Evolutionary conservation across 1,284 basidiomycete genomes (phyloP).

Genomic region (Ceratobasidium sp.): DNA sequence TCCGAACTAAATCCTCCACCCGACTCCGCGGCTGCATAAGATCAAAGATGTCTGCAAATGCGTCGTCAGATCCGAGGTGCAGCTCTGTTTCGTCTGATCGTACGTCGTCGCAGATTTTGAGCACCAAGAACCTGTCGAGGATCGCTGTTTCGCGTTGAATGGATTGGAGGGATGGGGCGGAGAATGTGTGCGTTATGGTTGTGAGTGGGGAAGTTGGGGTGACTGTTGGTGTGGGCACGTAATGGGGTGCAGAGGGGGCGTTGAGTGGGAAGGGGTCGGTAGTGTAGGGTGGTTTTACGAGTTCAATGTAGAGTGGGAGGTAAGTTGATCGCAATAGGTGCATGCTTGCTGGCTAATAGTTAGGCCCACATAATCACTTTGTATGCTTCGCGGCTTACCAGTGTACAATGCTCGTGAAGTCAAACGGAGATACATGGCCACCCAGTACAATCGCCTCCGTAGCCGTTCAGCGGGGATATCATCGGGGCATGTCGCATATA

Average conservation of each 20-base stretch:
- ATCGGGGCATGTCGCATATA: conserved; percentile 61
- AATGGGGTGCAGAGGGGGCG: conserved; percentile 31
- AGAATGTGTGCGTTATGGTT: conserved; percentile 20
- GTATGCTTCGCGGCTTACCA: conserved; percentile 53
- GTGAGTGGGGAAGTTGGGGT: conserved; percentile 11
- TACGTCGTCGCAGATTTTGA: conserved; percentile 76
- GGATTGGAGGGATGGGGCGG: conserved; percentile 38
- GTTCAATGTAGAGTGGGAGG: conserved; percentile 64
- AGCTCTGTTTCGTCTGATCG: conserved; percentile 71
- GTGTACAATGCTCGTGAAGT: conserved; percentile 69
- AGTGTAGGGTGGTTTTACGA: conserved; percentile 68
- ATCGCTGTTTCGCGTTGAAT: conserved; percentile 64
- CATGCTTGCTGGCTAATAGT: conserved; percentile 64
- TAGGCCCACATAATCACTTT: background rate
- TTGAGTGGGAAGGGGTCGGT: conserved; percentile 73
- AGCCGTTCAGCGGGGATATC: conserved; percentile 53
- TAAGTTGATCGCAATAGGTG: conserved; percentile 75
- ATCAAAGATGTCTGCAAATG: conserved; percentile 75
- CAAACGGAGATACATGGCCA: conserved; percentile 64
- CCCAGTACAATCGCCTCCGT: conserved; percentile 65
- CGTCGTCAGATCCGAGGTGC: conserved; percentile 72
- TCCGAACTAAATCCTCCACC: conserved; percentile 70
- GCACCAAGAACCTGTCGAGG: conserved; percentile 75
- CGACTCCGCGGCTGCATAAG: conserved; percentile 65
- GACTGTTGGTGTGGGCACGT: conserved; percentile 21